phyloP scores from a whole-genome alignment of 345 rosid genomes.

The Pelargonium nanum region DNA sequence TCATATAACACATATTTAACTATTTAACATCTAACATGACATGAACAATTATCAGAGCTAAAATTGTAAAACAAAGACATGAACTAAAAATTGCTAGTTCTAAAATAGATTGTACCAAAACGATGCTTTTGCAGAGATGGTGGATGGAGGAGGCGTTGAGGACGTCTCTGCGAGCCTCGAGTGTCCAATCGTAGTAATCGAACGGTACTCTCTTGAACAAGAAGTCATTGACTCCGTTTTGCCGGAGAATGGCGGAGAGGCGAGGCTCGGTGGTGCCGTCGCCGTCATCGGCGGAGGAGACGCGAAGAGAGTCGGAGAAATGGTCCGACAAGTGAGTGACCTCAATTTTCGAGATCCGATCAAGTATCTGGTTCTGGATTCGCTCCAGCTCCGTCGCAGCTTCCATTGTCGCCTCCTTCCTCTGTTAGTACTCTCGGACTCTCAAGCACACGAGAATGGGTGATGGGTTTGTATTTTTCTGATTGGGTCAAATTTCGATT shows the following conservation, averaged over 20 bases:
- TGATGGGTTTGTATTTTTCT: no score
- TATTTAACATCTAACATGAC: no score
- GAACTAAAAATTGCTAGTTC: no score
- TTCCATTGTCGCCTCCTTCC: constrained; percentile 17
- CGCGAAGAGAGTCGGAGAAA: constrained; percentile 10
- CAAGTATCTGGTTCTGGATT: constrained; percentile 40
- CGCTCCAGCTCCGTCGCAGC: constrained; percentile 52
- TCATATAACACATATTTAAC: no score
- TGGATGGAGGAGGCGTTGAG: constrained; percentile 64
- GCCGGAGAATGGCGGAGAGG: constrained; percentile 52
- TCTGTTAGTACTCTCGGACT: no score
- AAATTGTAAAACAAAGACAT: not conserved
- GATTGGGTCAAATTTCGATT: no score
- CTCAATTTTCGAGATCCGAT: constrained; percentile 45
- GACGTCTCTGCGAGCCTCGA: constrained; percentile 58
- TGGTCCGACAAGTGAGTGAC: constrained; percentile 19
- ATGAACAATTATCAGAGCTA: no score
- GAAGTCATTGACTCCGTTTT: constrained; percentile 47
- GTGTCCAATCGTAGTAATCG: constrained; percentile 68
- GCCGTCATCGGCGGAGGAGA: constrained; percentile 10
- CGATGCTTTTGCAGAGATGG: constrained; percentile 93
- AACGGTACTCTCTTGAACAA: constrained; percentile 46
- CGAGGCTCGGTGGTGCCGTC: constrained; percentile 34
- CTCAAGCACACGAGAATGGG: no score
- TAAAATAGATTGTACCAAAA: constrained; percentile 67